These are phyloP conservation scores for Trichophyton benhamiae DNA, from an alignment of 2,329 filamentous ascomycete species.

Conservation along the genomic window DNA sequence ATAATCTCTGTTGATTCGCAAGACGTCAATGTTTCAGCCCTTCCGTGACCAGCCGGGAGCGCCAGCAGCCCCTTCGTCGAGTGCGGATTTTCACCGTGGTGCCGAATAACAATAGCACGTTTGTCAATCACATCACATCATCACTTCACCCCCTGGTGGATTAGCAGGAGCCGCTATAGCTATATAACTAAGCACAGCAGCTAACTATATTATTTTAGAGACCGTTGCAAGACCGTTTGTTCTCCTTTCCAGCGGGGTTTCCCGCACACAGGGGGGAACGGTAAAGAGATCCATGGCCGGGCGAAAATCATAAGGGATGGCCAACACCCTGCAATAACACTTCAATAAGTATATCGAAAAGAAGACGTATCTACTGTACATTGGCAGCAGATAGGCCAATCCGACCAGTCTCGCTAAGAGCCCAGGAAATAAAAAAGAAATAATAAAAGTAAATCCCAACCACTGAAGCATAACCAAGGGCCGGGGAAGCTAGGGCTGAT, in stretches of 20 bases:
- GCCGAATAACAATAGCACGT: no score
- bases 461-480: background rate
- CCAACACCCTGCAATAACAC: no score
- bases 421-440: background rate
- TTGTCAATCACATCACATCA: no score
- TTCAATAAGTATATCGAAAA: no score
- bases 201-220: no score
- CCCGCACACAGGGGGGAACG: background rate
- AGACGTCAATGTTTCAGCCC: background rate
- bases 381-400: background rate
- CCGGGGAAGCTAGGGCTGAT: constrained; percentile 1
- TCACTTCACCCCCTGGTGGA: no score
- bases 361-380: background rate
- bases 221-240: no score
- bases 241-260: background rate
- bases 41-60: background rate
- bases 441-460: background rate
- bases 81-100: no score
- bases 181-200: no score
- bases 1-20: background rate
- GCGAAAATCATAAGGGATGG: no score
- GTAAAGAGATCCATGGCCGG: no score
- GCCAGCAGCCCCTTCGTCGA: background rate
- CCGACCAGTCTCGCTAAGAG: background rate
- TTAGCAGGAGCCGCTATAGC: no score